Percentiles rank a stretch among this genome's conserved stretches.
phyloP scores from a whole-genome alignment of 176 grass and related monocot species.

The maize (Zea mays) region DNA sequence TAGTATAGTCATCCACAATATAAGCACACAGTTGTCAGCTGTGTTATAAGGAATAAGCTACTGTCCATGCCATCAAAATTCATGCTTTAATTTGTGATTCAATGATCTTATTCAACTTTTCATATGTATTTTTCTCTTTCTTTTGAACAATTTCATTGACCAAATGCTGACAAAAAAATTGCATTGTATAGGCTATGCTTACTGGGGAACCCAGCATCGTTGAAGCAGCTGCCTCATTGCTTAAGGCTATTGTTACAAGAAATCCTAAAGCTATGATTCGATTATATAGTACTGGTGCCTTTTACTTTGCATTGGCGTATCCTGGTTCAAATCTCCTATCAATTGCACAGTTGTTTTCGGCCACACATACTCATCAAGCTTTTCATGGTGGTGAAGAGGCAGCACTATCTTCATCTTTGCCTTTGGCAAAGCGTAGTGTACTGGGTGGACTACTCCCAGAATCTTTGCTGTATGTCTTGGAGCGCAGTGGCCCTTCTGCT shows the following conservation, averaged over 20 bases:
- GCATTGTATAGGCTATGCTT: slow-evolving; percentile 72
- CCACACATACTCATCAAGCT: slow-evolving; percentile 94
- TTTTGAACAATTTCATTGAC: slow-evolving; percentile 18
- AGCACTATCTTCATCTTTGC: slow-evolving; percentile 84
- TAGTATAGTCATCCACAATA: slow-evolving; percentile 5
- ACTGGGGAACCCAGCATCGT: slow-evolving; percentile 93
- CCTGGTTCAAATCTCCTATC: slow-evolving; percentile 31
- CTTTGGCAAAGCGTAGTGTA: slow-evolving; percentile 93
- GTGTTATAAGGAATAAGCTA: not conserved
- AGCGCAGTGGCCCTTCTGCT: slow-evolving; percentile 80
- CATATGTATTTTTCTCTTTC: slow-evolving; percentile 23
- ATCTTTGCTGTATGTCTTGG: slow-evolving; percentile 93
- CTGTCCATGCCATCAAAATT: not conserved
- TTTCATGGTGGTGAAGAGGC: slow-evolving; percentile 99
- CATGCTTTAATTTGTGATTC: slow-evolving; percentile 9
- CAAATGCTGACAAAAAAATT: slow-evolving; percentile 20
- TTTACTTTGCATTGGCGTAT: slow-evolving; percentile 90
- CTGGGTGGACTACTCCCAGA: slow-evolving; percentile 91
- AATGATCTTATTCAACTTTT: not conserved
- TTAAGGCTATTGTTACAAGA: slow-evolving; percentile 92
- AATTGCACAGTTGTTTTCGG: slow-evolving; percentile 83
- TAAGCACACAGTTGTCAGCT: not conserved
- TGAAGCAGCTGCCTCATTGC: slow-evolving; percentile 78
- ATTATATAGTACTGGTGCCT: slow-evolving; percentile 84
- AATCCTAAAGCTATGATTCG: slow-evolving; percentile 98